Base-by-base conservation (phyloP, 2,329 filamentous ascomycete species). In the Aureobasidium sp. region DNA sequence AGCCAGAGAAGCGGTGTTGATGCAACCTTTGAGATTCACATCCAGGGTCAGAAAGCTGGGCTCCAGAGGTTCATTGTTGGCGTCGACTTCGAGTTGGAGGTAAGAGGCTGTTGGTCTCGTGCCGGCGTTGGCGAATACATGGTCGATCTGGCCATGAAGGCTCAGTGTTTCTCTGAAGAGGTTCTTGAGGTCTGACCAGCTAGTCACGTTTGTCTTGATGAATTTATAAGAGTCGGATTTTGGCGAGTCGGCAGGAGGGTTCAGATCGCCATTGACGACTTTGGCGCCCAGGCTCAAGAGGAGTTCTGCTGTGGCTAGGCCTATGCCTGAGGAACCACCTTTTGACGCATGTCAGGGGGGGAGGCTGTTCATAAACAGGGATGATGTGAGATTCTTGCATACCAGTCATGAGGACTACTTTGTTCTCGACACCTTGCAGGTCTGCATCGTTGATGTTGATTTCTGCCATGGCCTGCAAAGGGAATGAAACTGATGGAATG, bases 291-390 rank as follows among this genome's bases (percentile, higher is more conserved):
- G 63, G 1, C 71, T 66, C 6, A 83, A 68, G 12, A 82, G 72
- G 2, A 77, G 67, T 7, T 74, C 64, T 6, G 74, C 71, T 1
- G 80, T 81, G 51, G 77, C 77, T 12, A 81, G 71, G 27, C 80
- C 80, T 50, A 84, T 84, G 14, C 81, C 81, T 2, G 79, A 80
- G 0, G 77, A 79, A 53, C 77, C 77, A 44, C 80, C 42, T 47
- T 24, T 32, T 47, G 19, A 79, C 75, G 32, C 0, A 12, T 41
- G 48, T 51, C 22, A 47, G 42, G 27, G 17, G 8, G 6, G 6
- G 7, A 38, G 35, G 14, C 6, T 16, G 7, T 17, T 38, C 6
- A 8, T 40, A 10, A 7, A 55, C 55, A 19, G 58, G 57, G 1
- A 52, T 56, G 47, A 57, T 57, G 41, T 3, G 2, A 6, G 19